Base-by-base conservation (phyloP, 208 protist species). In the Acanthamoeba castellanii region DNA sequence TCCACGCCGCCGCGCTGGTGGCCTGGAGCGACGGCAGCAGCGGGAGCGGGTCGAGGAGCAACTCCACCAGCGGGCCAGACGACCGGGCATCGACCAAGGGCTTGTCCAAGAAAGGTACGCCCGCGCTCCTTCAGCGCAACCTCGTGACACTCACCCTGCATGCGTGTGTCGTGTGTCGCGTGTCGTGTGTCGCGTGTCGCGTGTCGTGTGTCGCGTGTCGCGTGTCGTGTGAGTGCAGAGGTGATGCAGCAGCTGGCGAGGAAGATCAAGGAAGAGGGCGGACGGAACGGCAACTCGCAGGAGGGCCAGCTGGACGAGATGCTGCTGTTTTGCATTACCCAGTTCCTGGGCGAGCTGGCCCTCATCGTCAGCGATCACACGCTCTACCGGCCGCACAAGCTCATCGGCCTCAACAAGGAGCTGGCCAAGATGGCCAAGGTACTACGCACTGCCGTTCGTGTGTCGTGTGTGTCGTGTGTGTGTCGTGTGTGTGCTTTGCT, bases 241-340 rank as follows among this genome's bases (percentile, higher is more conserved):
- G 81, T 88, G 81, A 88, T 88, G 13, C 45, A 88, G 50, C 81
- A 64, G 27, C n/a, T 88, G 14, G 30, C 30, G 0, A 88, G 47
- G 81, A 27, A 37, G n/a, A 34, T 88, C 81, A 88, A 88, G 50
- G 81, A 88, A 18, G 81, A 88, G 27, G 52, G 81, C 5, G 81
- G 81, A 6, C 61, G 47, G 50, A 55, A 32, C 37, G 72, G 72
- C 8, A 34, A 11, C n/a, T 88, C 81, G 45, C 81, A 88, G 52
- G 81, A 88, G 81, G 81, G 81, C 25, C 81, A 64, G 50, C 50
- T 88, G 30, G 81, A 64, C 52, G 81, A 88, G 27, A 88, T 88
- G 81, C 34, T 88, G 50, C 50, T 88, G 18, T 88, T 88, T 50
- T 88, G 81, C 81, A 66, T 88, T 18, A 66, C 47, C 5, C 81